Conservation (phyloP, 2,329 filamentous ascomycete species). For the Penicillium glabrum region DNA sequence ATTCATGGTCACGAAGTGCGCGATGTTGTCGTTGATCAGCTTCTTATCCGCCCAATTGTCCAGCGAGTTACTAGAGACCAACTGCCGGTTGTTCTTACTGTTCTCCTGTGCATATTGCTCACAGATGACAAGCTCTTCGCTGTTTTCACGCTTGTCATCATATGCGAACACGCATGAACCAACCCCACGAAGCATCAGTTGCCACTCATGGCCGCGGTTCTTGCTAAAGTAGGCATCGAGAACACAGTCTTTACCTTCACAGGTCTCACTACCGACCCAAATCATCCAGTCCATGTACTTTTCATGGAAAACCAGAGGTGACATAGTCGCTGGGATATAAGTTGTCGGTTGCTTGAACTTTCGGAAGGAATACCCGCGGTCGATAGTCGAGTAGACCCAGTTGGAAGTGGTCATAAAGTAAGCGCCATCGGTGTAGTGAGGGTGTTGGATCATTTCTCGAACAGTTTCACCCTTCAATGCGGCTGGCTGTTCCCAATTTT, state of each 20-base stretch:
- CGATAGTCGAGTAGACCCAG: constrained; percentile 74
- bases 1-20: constrained; percentile 89
- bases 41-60: constrained; percentile 67
- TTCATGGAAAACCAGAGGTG: constrained; percentile 77
- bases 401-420: constrained; percentile 76
- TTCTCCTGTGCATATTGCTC: constrained; percentile 65
- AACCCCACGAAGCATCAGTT: constrained; percentile 70
- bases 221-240: constrained; percentile 72
- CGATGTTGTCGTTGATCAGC: constrained; percentile 67
- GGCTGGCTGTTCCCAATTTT: constrained; percentile 69
- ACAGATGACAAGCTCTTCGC: constrained; percentile 64
- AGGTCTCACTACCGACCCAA: constrained; percentile 75
- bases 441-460: constrained; percentile 70
- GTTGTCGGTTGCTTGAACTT: constrained; percentile 43
- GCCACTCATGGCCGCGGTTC: constrained; percentile 79
- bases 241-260: constrained; percentile 66
- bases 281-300: constrained; percentile 86
- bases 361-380: constrained; percentile 69
- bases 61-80: constrained; percentile 64
- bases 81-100: constrained; percentile 61
- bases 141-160: constrained; percentile 58
- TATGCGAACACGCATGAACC: constrained; percentile 85
- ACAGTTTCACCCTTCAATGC: constrained; percentile 67
- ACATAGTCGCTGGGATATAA: constrained; percentile 32
- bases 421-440: constrained; percentile 77